Percentiles rank a stretch among this genome's conserved stretches.
These are phyloP conservation scores for Halophytophthora batemanensis DNA, from an alignment of 352 stramenopile species.

Conservation along the genomic window DNA sequence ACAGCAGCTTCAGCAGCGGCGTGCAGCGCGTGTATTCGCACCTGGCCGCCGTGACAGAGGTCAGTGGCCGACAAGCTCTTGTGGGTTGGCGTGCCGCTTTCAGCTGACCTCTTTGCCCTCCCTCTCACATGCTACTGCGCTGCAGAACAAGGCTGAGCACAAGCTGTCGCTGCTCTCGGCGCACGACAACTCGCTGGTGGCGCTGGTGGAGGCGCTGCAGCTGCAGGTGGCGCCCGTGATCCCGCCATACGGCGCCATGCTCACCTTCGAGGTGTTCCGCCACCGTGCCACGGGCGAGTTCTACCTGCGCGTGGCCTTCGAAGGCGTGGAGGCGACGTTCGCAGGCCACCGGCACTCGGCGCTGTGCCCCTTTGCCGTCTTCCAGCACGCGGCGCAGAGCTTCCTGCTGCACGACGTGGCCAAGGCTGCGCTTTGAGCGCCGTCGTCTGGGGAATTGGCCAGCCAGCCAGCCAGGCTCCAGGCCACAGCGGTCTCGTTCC, in stretches of 20 bases:
- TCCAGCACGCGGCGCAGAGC: constrained; percentile 38
- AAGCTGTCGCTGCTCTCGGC: constrained; percentile 75
- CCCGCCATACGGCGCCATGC: constrained; percentile 67
- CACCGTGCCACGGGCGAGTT: constrained; percentile 38
- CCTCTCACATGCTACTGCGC: neutral
- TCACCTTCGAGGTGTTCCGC: constrained; percentile 68
- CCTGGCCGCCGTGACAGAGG: constrained; percentile 38
- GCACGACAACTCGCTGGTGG: constrained; percentile 81
- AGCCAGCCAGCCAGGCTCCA: neutral
- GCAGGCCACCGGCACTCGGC: constrained; percentile 31
- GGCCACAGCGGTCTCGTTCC: constrained; percentile 2
- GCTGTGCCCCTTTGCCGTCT: constrained; percentile 58
- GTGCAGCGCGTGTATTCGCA: constrained; percentile 56
- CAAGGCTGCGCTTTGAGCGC: constrained; percentile 11
- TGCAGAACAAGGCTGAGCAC: constrained; percentile 20
- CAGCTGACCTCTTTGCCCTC: constrained; percentile 1
- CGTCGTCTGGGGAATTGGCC: too few relatives aligned
- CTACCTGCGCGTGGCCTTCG: constrained; percentile 52
- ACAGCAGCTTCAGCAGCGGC: constrained; percentile 51
- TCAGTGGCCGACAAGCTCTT: constrained; percentile 6
- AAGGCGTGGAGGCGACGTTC: constrained; percentile 47
- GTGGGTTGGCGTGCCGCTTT: neutral
- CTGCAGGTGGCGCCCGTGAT: constrained; percentile 50
- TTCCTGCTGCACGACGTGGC: constrained; percentile 36
- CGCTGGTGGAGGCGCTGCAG: constrained; percentile 60